Conservation (phyloP, 805 yeast genomes). For the Candida xyloterini region DNA sequence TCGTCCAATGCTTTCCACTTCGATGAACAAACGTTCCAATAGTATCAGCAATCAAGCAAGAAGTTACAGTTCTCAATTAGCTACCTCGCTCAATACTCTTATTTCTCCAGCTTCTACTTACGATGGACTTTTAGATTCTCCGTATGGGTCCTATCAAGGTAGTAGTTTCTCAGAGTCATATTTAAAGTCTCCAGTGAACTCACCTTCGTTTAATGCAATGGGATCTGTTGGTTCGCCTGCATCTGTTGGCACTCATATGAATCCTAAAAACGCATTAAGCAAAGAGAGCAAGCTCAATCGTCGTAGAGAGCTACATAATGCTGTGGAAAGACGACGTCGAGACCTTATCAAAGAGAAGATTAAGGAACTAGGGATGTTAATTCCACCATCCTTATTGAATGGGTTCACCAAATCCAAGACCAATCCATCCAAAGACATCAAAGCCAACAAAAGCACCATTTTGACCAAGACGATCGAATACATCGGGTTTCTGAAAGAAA, state of each 20-base stretch:
- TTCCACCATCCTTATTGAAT: conserved; percentile 70
- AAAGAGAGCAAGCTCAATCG: conserved; percentile 73
- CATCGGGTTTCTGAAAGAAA: conserved; percentile 60
- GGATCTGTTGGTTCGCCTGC: conserved; percentile 27
- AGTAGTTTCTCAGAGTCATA: conserved; percentile 30
- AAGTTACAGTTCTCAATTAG: conserved; percentile 31
- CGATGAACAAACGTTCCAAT: conserved; percentile 19
- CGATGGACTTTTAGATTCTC: conserved; percentile 34
- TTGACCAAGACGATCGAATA: conserved; percentile 78
- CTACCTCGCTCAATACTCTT: conserved; percentile 31
- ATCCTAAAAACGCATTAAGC: conserved; percentile 36
- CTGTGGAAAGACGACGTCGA: conserved; percentile 88
- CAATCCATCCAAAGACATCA: conserved; percentile 53
- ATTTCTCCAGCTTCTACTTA: conserved; percentile 36
- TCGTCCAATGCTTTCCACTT: conserved; percentile 20
- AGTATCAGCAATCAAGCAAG: conserved; percentile 27
- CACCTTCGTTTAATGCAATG: conserved; percentile 33
- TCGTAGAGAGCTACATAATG: conserved; percentile 87
- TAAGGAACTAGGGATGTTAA: conserved; percentile 73
- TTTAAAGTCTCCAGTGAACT: conserved; percentile 34
- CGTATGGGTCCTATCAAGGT: conserved; percentile 34
- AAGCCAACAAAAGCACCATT: conserved; percentile 81
- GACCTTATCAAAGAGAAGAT: conserved; percentile 88
- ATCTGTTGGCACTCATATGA: conserved; percentile 32
- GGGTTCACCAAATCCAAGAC: conserved; percentile 29